phyloP scores from a whole-genome alignment of 2,329 filamentous ascomycete genomes.

The Aaosphaeria arxii region DNA sequence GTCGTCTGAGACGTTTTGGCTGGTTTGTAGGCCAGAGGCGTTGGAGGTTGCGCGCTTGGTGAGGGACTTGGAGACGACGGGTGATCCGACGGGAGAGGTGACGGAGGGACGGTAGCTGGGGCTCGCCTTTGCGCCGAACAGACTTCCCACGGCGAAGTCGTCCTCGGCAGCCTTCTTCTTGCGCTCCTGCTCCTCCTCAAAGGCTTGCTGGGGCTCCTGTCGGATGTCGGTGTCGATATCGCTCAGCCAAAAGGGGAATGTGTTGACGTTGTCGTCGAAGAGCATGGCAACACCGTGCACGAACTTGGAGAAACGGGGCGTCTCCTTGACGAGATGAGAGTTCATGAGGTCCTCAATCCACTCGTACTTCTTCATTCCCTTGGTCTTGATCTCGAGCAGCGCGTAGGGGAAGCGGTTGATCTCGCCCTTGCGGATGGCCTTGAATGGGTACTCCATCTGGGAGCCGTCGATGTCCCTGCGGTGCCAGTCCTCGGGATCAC shows the following conservation, averaged over 20 bases:
- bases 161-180: conserved; percentile 80
- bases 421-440: conserved; percentile 83
- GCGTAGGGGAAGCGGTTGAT: conserved; percentile 88
- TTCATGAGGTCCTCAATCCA: conserved; percentile 92
- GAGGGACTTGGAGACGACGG: conserved; percentile 31
- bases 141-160: conserved; percentile 83
- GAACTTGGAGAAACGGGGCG: conserved; percentile 93
- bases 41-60: conserved; percentile 15
- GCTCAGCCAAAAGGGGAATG: conserved; percentile 91
- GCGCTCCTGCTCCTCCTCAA: conserved; percentile 85
- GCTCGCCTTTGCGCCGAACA: conserved; percentile 58
- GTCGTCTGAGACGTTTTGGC: conserved; percentile 13
- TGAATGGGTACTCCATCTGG: conserved; percentile 84
- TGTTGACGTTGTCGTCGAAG: conserved; percentile 94
- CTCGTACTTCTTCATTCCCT: conserved; percentile 65
- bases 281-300: conserved; percentile 87
- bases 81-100: conserved; percentile 67
- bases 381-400: conserved; percentile 87
- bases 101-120: conserved; percentile 56
- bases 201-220: conserved; percentile 84
- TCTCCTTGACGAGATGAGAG: conserved; percentile 87
- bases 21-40: not conserved
- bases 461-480: conserved; percentile 81
- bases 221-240: conserved; percentile 92
- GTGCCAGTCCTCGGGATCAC: conserved; percentile 87